phyloP scores from a whole-genome alignment of 2,329 filamentous ascomycete species.

The Ceratocystis lukuohia region DNA sequence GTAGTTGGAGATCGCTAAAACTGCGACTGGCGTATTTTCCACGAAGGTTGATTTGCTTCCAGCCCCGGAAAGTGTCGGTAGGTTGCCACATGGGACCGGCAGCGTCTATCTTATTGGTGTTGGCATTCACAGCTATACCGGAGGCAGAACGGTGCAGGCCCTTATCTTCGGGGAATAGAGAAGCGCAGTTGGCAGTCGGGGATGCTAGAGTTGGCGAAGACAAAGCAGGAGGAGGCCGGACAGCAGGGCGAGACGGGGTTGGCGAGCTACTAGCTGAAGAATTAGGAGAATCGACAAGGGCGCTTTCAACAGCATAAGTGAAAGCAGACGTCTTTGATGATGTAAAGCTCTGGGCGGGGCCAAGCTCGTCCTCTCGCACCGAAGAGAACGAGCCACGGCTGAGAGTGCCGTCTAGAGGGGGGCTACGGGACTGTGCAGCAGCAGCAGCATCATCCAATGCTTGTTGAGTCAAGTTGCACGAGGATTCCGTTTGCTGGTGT shows the following conservation, averaged over 20 bases:
- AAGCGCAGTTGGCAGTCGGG: not conserved
- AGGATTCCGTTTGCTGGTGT: not conserved
- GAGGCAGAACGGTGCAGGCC: not conserved
- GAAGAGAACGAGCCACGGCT: slow-evolving; percentile 47
- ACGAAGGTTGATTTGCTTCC: slow-evolving; percentile 48
- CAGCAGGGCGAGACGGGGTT: slow-evolving; percentile 35
- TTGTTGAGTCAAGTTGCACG: too few relatives aligned
- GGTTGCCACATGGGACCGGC: slow-evolving; percentile 46
- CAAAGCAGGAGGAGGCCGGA: slow-evolving; percentile 33
- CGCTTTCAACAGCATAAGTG: slow-evolving; percentile 36
- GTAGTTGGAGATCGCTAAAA: slow-evolving; percentile 44
- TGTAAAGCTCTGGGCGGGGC: slow-evolving; percentile 49
- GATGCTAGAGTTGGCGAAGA: not conserved
- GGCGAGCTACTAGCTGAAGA: slow-evolving; percentile 37
- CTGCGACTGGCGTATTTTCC: slow-evolving; percentile 48
- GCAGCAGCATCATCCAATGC: not conserved
- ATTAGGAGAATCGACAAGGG: slow-evolving; percentile 37
- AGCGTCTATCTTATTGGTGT: slow-evolving; percentile 31
- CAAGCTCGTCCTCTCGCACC: slow-evolving; percentile 45
- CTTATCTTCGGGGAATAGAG: not conserved
- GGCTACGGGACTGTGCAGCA: slow-evolving; percentile 4
- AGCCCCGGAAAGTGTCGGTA: slow-evolving; percentile 44
- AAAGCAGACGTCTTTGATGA: slow-evolving; percentile 50
- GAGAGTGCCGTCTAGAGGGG: slow-evolving; percentile 10
- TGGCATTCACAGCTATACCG: not conserved